Base-by-base conservation (phyloP, 352 stramenopile genomes). In the Phytopythium cucurbitacearum region DNA sequence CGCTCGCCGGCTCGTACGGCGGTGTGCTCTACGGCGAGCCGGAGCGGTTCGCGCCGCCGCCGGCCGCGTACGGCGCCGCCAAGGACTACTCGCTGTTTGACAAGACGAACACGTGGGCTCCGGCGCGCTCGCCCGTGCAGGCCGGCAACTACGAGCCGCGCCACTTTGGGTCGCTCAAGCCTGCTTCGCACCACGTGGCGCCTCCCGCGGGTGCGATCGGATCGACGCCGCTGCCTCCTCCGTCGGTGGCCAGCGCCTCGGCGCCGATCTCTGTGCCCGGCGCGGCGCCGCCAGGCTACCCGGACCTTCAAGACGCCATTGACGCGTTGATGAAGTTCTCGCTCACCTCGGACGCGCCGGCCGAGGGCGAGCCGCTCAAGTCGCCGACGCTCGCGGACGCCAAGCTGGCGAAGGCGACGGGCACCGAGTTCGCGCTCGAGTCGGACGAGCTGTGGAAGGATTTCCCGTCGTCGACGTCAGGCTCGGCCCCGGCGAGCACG, bases 271-370 rank as follows among this genome's bases (percentile, higher is more conserved):
- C 54, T 32, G 45, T 37, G 34, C 40, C 57, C 46, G 57, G 56
- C 57, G 59, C 48, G 15, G 32, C 48, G 34, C 33, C 38, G 40
- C 45, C 60, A 60, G 45, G 57, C 54, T 91, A 89, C 68, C 80
- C 78, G 15, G 76, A 91, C 52, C 73, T 91, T 70, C 78, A 91
- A 57, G 80, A 91, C 81, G 78, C 80, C 73, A 91, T 91, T 62
- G 80, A 91, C 69, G 78, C 80, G 70, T 81, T 91, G 67, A 87
- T 91, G 76, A 88, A 88, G 67, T 91, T 91, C 53, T 91, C 80
- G 55, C 66, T 91, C 16, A 85, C 80, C 41, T 65, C 67, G 13
- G 56, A 70, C 16, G 74, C 85, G 46, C 49, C 67, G 32, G 28
- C 53, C 21, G 54, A 46, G 16, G 35, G 57, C 51, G 55, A 46